Conservation (phyloP, 768 basidiomycete species). For the Xerocomellus intermedius region DNA sequence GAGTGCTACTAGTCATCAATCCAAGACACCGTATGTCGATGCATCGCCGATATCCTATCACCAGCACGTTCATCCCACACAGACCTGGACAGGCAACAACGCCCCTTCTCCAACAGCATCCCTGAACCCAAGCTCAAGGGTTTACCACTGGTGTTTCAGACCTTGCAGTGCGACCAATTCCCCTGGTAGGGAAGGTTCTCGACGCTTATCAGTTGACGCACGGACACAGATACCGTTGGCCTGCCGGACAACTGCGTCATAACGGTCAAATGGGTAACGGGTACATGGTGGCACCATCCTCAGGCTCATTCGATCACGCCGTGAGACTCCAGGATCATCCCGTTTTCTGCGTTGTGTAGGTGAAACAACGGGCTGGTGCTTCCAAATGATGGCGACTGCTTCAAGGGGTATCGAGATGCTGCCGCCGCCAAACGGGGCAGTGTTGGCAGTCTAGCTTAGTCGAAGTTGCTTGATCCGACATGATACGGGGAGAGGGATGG, state of each 20-base stretch:
- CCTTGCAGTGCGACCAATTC: not conserved
- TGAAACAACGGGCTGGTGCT: no score
- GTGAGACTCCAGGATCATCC: conserved; percentile 32
- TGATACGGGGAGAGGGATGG: no score
- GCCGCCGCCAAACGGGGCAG: no score
- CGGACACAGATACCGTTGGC: not conserved
- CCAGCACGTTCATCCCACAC: not conserved
- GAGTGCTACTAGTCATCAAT: not conserved
- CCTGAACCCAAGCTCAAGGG: conserved; percentile 9
- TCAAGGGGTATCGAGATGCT: no score
- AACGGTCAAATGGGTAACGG: not conserved
- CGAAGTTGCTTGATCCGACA: no score
- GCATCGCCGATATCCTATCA: not conserved
- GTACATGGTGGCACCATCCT: not conserved
- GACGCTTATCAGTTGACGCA: not conserved
- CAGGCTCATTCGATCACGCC: conserved; percentile 4
- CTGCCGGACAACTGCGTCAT: conserved; percentile 32
- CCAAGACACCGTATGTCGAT: not conserved
- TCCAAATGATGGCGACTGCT: no score
- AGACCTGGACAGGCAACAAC: not conserved
- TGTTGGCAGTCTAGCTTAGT: not conserved
- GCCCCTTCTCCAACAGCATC: not conserved
- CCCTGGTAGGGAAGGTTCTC: not conserved
- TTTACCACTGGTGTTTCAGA: not conserved
- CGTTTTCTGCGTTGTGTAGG: no score